Evolutionary conservation across 345 rosid genomes (phyloP).

Genomic region (Populus davidiana): DNA sequence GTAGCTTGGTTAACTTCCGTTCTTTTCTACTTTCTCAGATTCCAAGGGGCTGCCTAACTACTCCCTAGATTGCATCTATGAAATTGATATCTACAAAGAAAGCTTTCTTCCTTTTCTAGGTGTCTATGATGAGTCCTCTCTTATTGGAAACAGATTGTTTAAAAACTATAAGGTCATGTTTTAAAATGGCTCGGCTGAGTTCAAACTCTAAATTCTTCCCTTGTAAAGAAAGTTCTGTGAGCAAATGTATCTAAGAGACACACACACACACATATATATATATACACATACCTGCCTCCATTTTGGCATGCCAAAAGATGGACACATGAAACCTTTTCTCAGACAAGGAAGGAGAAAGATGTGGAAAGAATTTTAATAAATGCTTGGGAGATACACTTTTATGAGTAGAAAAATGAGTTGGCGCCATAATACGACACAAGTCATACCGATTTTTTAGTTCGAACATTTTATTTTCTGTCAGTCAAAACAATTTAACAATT

Average conservation of each 20-base stretch:
- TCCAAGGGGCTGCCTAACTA: not conserved
- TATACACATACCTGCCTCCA: constrained; percentile 22
- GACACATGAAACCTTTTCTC: constrained; percentile 32
- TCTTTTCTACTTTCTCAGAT: not conserved
- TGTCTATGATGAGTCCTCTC: not conserved
- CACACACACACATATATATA: not conserved
- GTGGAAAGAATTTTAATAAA: constrained; percentile 1
- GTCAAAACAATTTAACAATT: constrained; percentile 1
- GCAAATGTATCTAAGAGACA: not conserved
- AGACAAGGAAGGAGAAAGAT: constrained; percentile 29
- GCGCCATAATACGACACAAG: constrained; percentile 17
- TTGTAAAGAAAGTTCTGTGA: not conserved
- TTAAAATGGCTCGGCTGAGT: constrained; percentile 1
- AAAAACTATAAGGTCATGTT: not conserved
- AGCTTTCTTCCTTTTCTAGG: not conserved
- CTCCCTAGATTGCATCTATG: not conserved
- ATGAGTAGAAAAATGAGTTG: constrained; percentile 21
- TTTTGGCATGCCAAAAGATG: constrained; percentile 24
- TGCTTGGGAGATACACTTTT: constrained; percentile 15
- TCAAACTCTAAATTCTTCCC: not conserved
- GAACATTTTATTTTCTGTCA: not conserved
- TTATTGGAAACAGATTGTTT: not conserved
- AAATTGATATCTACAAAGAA: not conserved
- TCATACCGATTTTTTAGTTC: not conserved
- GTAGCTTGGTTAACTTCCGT: not conserved